Conservation (phyloP, 2,329 filamentous ascomycete genomes). For the Truncatella angustata region DNA sequence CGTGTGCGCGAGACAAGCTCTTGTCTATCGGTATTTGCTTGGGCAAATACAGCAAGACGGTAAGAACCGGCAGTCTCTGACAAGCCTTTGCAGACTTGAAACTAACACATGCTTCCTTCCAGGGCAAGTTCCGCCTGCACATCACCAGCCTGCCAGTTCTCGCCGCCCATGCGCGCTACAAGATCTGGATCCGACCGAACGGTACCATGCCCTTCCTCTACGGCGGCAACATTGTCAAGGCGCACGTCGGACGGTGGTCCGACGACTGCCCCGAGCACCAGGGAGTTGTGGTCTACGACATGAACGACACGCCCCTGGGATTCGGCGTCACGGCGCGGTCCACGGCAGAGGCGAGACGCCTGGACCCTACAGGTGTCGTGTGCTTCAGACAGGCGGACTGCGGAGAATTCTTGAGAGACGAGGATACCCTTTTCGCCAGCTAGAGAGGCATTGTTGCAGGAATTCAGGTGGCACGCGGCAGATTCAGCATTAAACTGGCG, state of each 20-base stretch:
- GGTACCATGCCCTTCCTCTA: conserved; percentile 98
- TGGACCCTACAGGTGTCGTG: conserved; percentile 88
- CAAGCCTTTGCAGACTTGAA: too few relatives aligned
- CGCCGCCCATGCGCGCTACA: conserved; percentile 87
- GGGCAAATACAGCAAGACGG: too few relatives aligned
- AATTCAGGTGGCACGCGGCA: background rate
- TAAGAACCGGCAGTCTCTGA: too few relatives aligned
- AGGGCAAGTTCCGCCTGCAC: conserved; percentile 93
- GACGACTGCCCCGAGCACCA: conserved; percentile 94
- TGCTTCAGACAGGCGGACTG: conserved; percentile 91
- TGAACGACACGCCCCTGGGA: conserved; percentile 91
- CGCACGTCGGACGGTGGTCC: conserved; percentile 65
- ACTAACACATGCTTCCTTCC: background rate
- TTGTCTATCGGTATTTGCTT: conserved; percentile 88
- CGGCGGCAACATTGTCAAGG: conserved; percentile 73
- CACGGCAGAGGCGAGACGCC: conserved; percentile 75
- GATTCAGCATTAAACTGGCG: conserved; percentile 8
- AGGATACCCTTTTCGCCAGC: conserved; percentile 62
- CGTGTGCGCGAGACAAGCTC: conserved; percentile 76
- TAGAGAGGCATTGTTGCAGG: conserved; percentile 23
- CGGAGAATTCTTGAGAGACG: conserved; percentile 90
- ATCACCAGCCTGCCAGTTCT: conserved; percentile 86
- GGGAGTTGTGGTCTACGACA: conserved; percentile 84
- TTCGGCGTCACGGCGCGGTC: conserved; percentile 91
- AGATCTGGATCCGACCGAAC: conserved; percentile 91